These are phyloP conservation scores for Marchantia polymorpha DNA, from an alignment of 225 moss, liverwort and hornwort species.

Conservation along the genomic window DNA sequence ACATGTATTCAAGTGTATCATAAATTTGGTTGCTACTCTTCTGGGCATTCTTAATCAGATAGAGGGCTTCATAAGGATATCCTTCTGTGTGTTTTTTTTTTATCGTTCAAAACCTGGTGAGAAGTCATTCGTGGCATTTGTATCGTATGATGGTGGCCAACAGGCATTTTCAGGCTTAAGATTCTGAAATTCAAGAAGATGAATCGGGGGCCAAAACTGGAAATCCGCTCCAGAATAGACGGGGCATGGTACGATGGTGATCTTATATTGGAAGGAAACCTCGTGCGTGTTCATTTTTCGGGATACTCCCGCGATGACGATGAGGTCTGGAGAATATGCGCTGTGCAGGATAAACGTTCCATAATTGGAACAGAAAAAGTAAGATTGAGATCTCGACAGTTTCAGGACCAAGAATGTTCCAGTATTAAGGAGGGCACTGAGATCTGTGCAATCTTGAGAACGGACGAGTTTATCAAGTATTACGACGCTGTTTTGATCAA, in stretches of 20 bases:
- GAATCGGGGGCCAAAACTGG: constrained; percentile 7
- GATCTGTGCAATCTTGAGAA: background rate
- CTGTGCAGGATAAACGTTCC: background rate
- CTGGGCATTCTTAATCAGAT: too few relatives aligned
- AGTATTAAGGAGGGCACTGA: background rate
- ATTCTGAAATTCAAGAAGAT: background rate
- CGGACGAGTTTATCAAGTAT: background rate
- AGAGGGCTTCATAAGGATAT: too few relatives aligned
- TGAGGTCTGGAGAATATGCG: constrained; percentile 26
- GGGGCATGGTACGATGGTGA: constrained; percentile 36
- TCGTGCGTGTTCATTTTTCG: constrained; percentile 25
- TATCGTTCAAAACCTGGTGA: too few relatives aligned
- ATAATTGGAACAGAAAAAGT: background rate
- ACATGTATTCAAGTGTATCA: too few relatives aligned
- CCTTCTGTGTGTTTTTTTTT: too few relatives aligned
- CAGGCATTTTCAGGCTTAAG: background rate
- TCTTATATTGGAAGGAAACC: background rate
- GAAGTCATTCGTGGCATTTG: too few relatives aligned
- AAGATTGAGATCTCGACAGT: constrained; percentile 24
- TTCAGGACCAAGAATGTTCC: constrained; percentile 22
- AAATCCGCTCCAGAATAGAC: constrained; percentile 9
- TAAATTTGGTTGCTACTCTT: too few relatives aligned
- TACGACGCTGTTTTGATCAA: background rate
- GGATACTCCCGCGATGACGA: constrained; percentile 10
- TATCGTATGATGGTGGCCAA: background rate